Percentiles rank a stretch among this genome's conserved stretches.
Evolutionary conservation across 2,329 filamentous ascomycete species (phyloP).

Genomic region (Penicillium expansum): DNA sequence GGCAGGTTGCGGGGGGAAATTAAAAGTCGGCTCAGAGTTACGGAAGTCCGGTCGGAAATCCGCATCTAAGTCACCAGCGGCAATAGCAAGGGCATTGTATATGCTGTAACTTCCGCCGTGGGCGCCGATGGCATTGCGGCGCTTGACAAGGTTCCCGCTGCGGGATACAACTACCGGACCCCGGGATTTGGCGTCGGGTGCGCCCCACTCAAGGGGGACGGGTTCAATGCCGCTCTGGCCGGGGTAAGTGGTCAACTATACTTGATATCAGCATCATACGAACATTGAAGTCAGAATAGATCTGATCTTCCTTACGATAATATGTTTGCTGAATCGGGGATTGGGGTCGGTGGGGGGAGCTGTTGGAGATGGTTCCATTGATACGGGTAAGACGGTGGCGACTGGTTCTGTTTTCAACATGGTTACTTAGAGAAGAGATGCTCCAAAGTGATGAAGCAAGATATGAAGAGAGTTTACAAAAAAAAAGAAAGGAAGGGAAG

Average conservation of each 20-base stretch:
- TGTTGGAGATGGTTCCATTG: constrained; percentile 15
- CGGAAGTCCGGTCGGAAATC: constrained; percentile 77
- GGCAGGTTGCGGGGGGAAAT: constrained; percentile 82
- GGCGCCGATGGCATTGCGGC: constrained; percentile 58
- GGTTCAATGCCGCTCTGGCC: constrained; percentile 92
- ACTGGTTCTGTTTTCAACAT: constrained; percentile 25
- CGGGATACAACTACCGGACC: constrained; percentile 80
- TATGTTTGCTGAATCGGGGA: constrained; percentile 34
- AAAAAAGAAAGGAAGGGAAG: not conserved
- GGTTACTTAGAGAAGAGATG: not conserved
- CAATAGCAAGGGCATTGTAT: constrained; percentile 89
- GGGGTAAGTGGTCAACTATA: constrained; percentile 73
- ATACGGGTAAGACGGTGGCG: constrained; percentile 8
- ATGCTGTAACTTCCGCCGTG: constrained; percentile 93
- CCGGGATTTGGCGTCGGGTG: constrained; percentile 68
- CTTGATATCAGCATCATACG: constrained; percentile 13
- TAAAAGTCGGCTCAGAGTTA: constrained; percentile 87
- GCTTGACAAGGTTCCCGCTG: constrained; percentile 33
- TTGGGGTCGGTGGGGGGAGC: constrained; percentile 23
- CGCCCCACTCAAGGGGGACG: constrained; percentile 84
- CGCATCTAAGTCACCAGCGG: constrained; percentile 79
- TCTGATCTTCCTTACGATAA: constrained; percentile 28
- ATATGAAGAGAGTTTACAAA: not conserved
- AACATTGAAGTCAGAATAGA: not conserved
- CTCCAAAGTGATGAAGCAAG: not conserved